Percentiles rank a stretch among this genome's conserved stretches.
These are phyloP conservation scores for Carex scoparia DNA, from an alignment of 176 grass and related monocot species.

Conservation along the genomic window DNA sequence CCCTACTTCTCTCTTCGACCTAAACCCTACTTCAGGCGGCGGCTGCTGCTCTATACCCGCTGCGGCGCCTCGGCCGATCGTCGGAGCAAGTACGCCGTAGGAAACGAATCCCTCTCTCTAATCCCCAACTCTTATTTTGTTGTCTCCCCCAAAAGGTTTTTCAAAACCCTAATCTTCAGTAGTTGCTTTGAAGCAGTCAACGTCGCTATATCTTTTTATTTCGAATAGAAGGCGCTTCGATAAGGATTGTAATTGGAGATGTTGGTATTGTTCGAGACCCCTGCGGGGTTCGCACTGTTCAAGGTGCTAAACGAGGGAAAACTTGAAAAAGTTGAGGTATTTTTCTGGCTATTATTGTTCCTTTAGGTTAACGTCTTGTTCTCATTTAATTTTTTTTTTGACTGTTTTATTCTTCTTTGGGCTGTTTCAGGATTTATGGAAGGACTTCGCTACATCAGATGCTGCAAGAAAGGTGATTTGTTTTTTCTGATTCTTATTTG, in stretches of 20 bases:
- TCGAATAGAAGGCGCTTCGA: neutral
- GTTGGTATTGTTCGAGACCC: slow-evolving; percentile 83
- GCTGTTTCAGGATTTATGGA: slow-evolving; percentile 64
- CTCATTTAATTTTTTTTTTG: neutral
- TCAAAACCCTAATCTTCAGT: neutral
- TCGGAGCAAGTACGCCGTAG: neutral
- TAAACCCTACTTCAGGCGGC: slow-evolving; percentile 9
- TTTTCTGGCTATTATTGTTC: neutral
- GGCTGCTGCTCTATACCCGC: neutral
- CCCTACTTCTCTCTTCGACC: neutral
- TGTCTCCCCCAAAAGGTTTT: neutral
- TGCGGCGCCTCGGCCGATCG: neutral
- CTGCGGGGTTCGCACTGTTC: slow-evolving; percentile 87
- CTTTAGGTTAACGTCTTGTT: neutral
- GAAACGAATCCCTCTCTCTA: neutral
- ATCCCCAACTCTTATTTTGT: neutral
- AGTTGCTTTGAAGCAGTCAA: neutral
- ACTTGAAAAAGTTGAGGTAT: slow-evolving; percentile 69
- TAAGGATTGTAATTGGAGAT: slow-evolving; percentile 15
- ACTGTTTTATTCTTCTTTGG: neutral
- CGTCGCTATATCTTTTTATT: neutral
- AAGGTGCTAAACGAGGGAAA: slow-evolving; percentile 94
- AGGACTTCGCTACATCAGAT: slow-evolving; percentile 59
- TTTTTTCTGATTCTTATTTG: neutral
- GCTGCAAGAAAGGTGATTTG: slow-evolving; percentile 60